Base-by-base conservation (phyloP, 371 early-diverging fungal genomes). In the Fennellomyces sp. region DNA sequence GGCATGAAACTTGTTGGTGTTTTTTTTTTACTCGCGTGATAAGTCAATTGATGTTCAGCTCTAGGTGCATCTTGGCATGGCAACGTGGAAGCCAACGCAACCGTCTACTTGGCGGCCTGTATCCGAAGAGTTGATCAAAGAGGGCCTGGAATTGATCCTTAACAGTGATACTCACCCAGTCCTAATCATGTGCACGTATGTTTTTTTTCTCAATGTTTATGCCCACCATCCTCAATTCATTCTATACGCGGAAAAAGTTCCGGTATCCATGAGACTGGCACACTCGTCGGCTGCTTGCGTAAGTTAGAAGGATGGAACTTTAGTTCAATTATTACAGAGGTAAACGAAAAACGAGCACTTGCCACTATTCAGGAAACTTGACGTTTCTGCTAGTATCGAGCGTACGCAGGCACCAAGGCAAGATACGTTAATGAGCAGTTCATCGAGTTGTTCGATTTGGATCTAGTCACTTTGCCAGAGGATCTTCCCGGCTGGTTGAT, bases 251-350 rank as follows among this genome's bases (percentile, higher is more conserved):
- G 42, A 25, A 15, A 26, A 48, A 86, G 86, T 2, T 83, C 90
- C 53, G 97, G 97, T 10, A 86, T 95, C 25, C 89, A 89, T 59
- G 87, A 88, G 65, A 87, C 88, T 13, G 87, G 88, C 5, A 89
- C 90, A 3, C 77, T 97, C 31, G 85, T 98, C 29, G 98, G 97
- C 5, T 98, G 98, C 61, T 72, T 98, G 56, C 83, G 98, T 31
- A 94, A 93, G 57, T 70, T 97, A 58, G 96, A 96, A 69, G 84
- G 89, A 19, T 97, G 97, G 97, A 96, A 95, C 69, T 96, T 97
- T 63, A 97, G 93, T 61, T 93, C 96, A 0, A 97, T 96, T 59
- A 84, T 95, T 38, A 89, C 86, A n/a, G 96, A 95, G 83, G 91
- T 87, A 80, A 59, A 17, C 27, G 19, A n/a, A 39, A 38, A 21